Evolutionary conservation across 2,329 filamentous ascomycete species (phyloP), one percentile per base, ranked within the genome.

Genomic region (Paraconiothyrium sp.): DNA sequence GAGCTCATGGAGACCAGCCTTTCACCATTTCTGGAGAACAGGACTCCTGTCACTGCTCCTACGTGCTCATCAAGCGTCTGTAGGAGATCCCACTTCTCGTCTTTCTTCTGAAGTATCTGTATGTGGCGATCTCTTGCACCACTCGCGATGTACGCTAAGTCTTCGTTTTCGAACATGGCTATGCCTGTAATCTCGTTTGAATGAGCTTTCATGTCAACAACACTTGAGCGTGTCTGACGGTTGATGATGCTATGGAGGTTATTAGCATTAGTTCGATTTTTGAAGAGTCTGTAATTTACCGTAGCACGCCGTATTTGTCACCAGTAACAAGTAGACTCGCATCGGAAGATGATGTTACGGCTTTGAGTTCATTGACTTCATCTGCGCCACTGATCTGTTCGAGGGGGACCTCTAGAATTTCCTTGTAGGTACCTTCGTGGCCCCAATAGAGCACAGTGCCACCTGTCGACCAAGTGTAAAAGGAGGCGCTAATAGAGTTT

Each of bases 61-160:
- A 93, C 89, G 78, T 98, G 97, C 69, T 99, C 94, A 59, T 92
- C 89, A 73, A 98, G 86, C 0, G 95, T 99, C 77, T 99, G 95
- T 55, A 97, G 87, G 60, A 97, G 86, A 60, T 91, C 87, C 77
- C 96, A 90, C 2, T 79, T 80, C 2, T 88, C 85, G 13, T 79
- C 82, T 1, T 81, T 80, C 27, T 84, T 83, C 62, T 87, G 84
- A 75, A 97, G 98, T n/a, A 99, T 82, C 76, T 99, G 95, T 0
- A 94, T 88, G n/a, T 91, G 97, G 54, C 95, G 90, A 78, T 99
- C 95, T 67, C 95, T 87, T 39, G 93, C 92, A 32, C 71, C 68
- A 74, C 91, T 93, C 20, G 92, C 94, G 68, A 98, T 84, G 49
- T 97, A 82, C 39, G 88, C 85, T 50, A 82, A 84, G 1, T 85